Evolutionary conservation across 768 basidiomycete genomes (phyloP), one percentile per base, ranked within the genome.

Genomic region (Psilocybe cyanescens): DNA sequence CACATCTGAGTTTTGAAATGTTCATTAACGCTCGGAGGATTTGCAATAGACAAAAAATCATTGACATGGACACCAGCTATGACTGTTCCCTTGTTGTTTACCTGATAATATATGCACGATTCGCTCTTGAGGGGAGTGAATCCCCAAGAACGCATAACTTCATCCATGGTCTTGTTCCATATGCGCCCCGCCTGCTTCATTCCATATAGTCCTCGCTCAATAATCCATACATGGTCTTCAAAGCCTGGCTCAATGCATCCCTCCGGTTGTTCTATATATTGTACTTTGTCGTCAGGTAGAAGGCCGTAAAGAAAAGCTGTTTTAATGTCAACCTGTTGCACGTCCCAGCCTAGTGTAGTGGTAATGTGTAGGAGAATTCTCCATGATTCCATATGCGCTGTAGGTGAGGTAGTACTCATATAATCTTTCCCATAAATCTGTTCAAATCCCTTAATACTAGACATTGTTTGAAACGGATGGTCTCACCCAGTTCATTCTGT

Each of bases 361-460:
- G 75, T 76, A 4, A 80, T 57, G 19, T 79, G 75, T 0, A 78
- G 65, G 1, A 83, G 62, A 2, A 75, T 64, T 0, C 72, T 66
- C 49, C 79, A 71, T 0, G 78, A 76, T 63, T 81, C 78, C 67
- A 78, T 24, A 24, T 24, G 24, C 24, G 0, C 24, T 24, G 24
- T 24, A 24, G 24, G 24, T 24, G 24, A 24, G 24, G 24, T 24
- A 24, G 24, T 24, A 24, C 24, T 24, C 24, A 66, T 70, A 58
- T 77, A 85, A 53, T 85, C 81, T 8, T 70, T 60, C 0, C 83
- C 81, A 28, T 68, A 76, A 0, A 76, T 64, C 54, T 81, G 79
- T 19, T 77, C 63, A 64, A 71, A 80, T 0, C 83, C 81, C 55
- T 77, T 73, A 79, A 75, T 0, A 85, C 78, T 31, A 77, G 72